Evolutionary conservation across 1,139 yeast genomes (phyloP).

Genomic region (Suhomyces bribrorum): DNA sequence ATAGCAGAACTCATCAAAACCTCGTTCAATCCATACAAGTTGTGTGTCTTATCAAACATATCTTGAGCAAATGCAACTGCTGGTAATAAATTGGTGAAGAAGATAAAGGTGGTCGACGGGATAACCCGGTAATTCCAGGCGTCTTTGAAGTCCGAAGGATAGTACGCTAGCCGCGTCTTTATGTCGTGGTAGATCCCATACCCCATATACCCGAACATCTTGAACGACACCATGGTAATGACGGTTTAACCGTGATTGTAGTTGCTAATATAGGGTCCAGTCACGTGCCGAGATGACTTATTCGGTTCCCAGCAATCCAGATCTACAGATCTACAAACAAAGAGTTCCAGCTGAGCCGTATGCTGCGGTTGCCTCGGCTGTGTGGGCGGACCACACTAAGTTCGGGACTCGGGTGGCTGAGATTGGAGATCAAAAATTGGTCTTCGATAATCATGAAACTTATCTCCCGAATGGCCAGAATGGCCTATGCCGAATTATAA

Average conservation of each 20-base stretch:
- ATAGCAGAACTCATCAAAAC: slow-evolving; percentile 79
- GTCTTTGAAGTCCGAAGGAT: slow-evolving; percentile 77
- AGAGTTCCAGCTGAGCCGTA: too few species aligned
- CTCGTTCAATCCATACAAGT: slow-evolving; percentile 90
- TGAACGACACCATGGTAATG: slow-evolving; percentile 2
- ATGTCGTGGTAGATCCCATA: slow-evolving; percentile 62
- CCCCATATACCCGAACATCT: slow-evolving; percentile 35
- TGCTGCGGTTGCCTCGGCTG: too few species aligned
- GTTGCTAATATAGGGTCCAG: not conserved
- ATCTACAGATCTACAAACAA: too few species aligned
- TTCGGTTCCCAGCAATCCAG: too few species aligned
- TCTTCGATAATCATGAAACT: too few species aligned
- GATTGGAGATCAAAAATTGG: too few species aligned
- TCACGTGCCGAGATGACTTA: too few species aligned
- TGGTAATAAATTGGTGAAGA: slow-evolving; percentile 86
- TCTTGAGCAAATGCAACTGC: slow-evolving; percentile 97
- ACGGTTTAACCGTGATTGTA: not conserved
- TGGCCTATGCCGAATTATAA: too few species aligned
- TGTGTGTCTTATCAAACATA: slow-evolving; percentile 86
- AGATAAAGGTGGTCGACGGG: slow-evolving; percentile 80
- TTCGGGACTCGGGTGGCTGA: too few species aligned
- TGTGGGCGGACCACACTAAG: too few species aligned
- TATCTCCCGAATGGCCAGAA: too few species aligned
- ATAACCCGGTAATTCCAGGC: slow-evolving; percentile 85
- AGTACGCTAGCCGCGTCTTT: slow-evolving; percentile 60